Percentiles rank a stretch among this genome's conserved stretches.
These are phyloP conservation scores for Paralagenidium karlingii DNA, from an alignment of 352 stramenopile genomes.

Conservation along the genomic window DNA sequence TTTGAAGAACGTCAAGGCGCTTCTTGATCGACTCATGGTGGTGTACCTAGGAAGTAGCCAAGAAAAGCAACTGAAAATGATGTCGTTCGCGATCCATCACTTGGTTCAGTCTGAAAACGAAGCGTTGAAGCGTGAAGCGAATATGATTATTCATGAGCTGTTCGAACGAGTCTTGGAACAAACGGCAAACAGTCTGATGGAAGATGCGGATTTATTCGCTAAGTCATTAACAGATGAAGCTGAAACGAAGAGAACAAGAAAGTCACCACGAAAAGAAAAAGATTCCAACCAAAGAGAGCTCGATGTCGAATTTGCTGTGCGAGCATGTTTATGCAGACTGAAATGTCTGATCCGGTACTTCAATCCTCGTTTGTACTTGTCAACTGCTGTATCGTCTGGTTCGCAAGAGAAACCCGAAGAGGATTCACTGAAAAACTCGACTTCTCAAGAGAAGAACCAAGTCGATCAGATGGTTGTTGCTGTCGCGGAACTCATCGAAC, in stretches of 20 bases:
- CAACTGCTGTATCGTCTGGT: constrained; percentile 1
- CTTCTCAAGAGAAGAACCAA: constrained; percentile 2
- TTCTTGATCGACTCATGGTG: too few relatives aligned
- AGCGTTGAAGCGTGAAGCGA: constrained; percentile 64
- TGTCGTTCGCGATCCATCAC: constrained; percentile 55
- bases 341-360: constrained; percentile 48
- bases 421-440: constrained; percentile 1
- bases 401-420: constrained; percentile 1
- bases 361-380: constrained; percentile 50
- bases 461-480: constrained; percentile 21
- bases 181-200: constrained; percentile 26
- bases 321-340: constrained; percentile 37
- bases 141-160: constrained; percentile 62
- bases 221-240: constrained; percentile 3
- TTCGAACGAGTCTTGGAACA: constrained; percentile 58
- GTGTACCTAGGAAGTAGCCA: too few relatives aligned
- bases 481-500: constrained; percentile 29
- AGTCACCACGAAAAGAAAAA: constrained; percentile 11
- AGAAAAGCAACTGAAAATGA: constrained; percentile 46
- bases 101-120: constrained; percentile 59
- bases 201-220: constrained; percentile 27
- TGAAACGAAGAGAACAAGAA: constrained; percentile 4
- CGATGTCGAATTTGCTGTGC: constrained; percentile 59
- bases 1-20: constrained; percentile 39
- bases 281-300: constrained; percentile 13